Evolutionary conservation across 164 flowering plant genomes (phyloP).

Genomic region (Annona squamosa): DNA sequence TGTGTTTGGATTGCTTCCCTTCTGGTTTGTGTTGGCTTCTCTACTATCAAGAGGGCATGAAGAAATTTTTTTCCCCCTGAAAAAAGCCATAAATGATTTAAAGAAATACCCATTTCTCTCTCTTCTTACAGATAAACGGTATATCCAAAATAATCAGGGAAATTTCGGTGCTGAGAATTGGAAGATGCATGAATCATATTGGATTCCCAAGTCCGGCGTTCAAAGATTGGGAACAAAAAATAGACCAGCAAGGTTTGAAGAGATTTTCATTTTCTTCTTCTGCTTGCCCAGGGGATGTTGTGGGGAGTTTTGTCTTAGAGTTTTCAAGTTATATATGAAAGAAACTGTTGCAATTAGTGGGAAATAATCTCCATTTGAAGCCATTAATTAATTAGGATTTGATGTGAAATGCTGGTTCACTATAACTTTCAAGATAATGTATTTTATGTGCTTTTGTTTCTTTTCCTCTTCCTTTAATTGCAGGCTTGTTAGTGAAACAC

Average conservation of each 20-base stretch:
- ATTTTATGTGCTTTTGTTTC: too few relatives aligned
- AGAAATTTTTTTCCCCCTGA: not conserved
- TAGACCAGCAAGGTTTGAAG: not conserved
- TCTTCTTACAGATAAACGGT: not conserved
- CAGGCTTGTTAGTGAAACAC: too few relatives aligned
- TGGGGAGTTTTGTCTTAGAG: too few relatives aligned
- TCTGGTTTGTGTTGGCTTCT: not conserved
- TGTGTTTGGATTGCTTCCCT: not conserved
- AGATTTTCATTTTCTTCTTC: not conserved
- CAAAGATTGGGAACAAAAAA: not conserved
- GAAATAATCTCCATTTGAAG: too few relatives aligned
- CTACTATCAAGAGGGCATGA: too few relatives aligned
- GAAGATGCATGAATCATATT: not conserved
- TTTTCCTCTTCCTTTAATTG: too few relatives aligned
- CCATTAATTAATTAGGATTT: too few relatives aligned
- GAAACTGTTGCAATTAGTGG: too few relatives aligned
- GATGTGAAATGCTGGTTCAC: too few relatives aligned
- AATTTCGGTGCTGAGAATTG: not conserved
- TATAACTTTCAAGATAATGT: too few relatives aligned
- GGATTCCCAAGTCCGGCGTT: not conserved
- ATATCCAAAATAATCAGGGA: not conserved
- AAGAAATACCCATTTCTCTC: not conserved
- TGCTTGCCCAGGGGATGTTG: not conserved
- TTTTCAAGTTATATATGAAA: too few relatives aligned
- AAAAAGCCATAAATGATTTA: not conserved